Base-by-base conservation (phyloP, 352 stramenopile species). In the Thraustotheca clavata region DNA sequence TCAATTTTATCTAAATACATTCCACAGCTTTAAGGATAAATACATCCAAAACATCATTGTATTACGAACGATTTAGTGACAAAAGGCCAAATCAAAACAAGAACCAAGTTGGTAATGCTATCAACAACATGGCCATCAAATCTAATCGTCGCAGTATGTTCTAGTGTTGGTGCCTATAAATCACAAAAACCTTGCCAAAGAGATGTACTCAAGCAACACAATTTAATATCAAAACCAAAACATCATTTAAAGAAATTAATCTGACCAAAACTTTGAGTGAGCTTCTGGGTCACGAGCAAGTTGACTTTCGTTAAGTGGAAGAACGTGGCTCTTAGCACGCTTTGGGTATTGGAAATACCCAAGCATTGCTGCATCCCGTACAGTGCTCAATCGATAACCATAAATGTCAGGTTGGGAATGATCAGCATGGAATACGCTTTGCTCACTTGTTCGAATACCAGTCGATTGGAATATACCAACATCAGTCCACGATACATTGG, bases 381-480 rank as follows among this genome's bases (percentile, higher is more conserved):
- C 18, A 4, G 35, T 32, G 6, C 36, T 46, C 18, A 65, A 46
- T 14, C 57, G 57, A 35, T 65, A 65, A n/a, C 57, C 57, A 26
- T 65, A 65, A 1, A 65, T 9, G 18, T 65, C 36, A 8, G 57
- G 40, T 2, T 27, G 57, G 9, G 38, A 9, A 4, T 34, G 41
- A 1, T 52, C 38, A 33, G 41, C 38, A 34, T 65, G 34, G 20
- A 24, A 65, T 14, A 32, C 34, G n/a, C n/a, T 27, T 18, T 31
- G 41, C 0, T 27, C 7, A 8, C n/a, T 9, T 2, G 57, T 65
- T 40, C 57, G 57, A 8, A 65, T 16, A 0, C 57, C 57, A 18
- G 57, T 47, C 8, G 47, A 24, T 22, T 65, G 57, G 36, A 65
- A 54, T n/a, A 65, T 65, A 46, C 57, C 57, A 4, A 65, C 57